phyloP scores from a whole-genome alignment of 139 green algal species.

The Medakamo hakoo region DNA sequence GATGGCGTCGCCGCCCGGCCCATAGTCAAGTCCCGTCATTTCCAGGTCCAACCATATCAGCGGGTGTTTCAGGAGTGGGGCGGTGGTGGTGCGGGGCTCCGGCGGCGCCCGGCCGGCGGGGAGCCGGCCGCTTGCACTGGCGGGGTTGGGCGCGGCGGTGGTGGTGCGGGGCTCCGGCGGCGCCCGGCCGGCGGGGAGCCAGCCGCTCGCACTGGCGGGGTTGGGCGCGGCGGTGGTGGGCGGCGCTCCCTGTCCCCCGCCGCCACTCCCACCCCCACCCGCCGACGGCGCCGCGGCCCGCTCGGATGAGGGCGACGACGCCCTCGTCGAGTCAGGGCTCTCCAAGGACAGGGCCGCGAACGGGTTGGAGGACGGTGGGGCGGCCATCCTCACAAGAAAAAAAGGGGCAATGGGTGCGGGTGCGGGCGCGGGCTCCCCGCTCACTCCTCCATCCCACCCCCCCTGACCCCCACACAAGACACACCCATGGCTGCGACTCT shows the following conservation, averaged over 20 bases:
- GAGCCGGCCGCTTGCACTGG: not conserved
- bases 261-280: not conserved
- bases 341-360: not conserved
- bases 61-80: not conserved
- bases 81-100: not conserved
- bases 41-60: not conserved
- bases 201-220: not conserved
- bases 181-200: too few species aligned
- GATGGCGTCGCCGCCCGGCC: not conserved
- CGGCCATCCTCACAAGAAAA: not conserved
- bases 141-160: not conserved
- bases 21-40: not conserved
- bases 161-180: too few species aligned
- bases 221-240: too few species aligned
- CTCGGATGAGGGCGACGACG: too few species aligned
- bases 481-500: not conserved
- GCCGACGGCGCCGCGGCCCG: too few species aligned
- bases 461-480: not conserved
- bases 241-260: not conserved
- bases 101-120: too few species aligned
- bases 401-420: not conserved
- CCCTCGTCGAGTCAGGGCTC: too few species aligned
- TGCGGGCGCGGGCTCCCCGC: not conserved
- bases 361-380: not conserved
- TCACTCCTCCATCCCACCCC: not conserved